These are phyloP conservation scores for Globisporangium spinosum DNA, from an alignment of 352 stramenopile genomes.

Conservation along the genomic window DNA sequence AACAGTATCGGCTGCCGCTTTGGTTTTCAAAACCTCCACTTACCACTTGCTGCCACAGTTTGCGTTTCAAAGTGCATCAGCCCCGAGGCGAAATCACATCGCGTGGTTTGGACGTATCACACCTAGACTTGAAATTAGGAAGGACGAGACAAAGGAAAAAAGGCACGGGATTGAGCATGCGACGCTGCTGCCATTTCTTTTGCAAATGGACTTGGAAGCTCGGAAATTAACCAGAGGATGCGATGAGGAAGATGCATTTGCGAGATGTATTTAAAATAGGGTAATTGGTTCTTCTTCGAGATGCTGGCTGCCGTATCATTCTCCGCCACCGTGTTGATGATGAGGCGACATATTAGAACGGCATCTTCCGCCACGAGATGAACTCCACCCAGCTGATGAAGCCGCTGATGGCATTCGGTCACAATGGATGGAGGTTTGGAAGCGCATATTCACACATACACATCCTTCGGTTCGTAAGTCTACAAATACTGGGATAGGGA, in stretches of 20 bases:
- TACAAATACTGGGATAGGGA: not conserved
- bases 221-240: not conserved
- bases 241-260: not conserved
- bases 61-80: not conserved
- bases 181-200: not conserved
- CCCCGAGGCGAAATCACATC: not conserved
- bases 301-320: not conserved
- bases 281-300: not conserved
- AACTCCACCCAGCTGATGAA: conserved; percentile 71
- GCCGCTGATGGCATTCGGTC: conserved; percentile 29
- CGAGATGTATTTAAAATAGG: not conserved
- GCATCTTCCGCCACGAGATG: conserved; percentile 76
- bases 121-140: too few relatives aligned
- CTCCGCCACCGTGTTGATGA: not conserved
- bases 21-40: conserved; percentile 1
- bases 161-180: not conserved
- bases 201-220: not conserved
- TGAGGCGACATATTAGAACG: conserved; percentile 30
- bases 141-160: too few relatives aligned
- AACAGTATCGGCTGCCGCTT: not conserved
- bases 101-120: not conserved
- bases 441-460: not conserved
- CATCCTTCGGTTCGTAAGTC: not conserved
- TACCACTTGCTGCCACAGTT: not conserved
- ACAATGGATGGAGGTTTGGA: not conserved